Evolutionary conservation across 495 filamentous ascomycete genomes (phyloP), one percentile per base, ranked within the genome.

Genomic region (Penicillium daleae): DNA sequence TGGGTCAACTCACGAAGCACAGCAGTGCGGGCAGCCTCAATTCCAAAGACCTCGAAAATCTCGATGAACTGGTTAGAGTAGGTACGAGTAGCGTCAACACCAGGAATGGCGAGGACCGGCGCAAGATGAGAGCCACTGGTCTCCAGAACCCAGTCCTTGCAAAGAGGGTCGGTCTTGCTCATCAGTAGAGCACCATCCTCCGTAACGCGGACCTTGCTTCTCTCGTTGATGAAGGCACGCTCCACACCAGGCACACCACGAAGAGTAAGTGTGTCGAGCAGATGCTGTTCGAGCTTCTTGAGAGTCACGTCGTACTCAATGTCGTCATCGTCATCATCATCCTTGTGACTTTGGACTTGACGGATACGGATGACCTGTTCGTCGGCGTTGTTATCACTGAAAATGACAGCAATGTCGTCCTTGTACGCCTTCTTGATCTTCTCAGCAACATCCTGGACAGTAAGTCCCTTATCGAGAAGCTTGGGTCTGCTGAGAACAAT

Each of bases 381-480:
- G 61, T 97, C 94, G 29, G 93, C 94, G 73, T 99, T 99, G 79
- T 97, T 93, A 69, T 99, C 95, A 74, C 92, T 96, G 82, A 97
- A 97, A 48, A 99, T 92, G 42, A 99, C 88, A 12, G 92, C 92
- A 60, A 97, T 80, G 75, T 97, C 92, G 50, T 85, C 86, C n/a
- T 85, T 85, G 70, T 96, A 98, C 31, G 89, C 87, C 57, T 92
- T 86, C 76, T 96, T 96, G 76, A 99, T 91, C 72, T 86, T 87
- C 33, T 82, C 73, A n/a, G 92, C 95, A 64, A 99, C 95, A 66
- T 97, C 93, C 64, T 96, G 90, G 46, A 98, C 92, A 2, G 87
- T 89, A 59, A 99, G 82, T 29, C 89, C 90, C 79, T 98, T 99
- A 72, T 99, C 95, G 21, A 99, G 86, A 76, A 99, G 85, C 78